Conservation (phyloP, 805 yeast genomes). For the Myxozyma monticola region DNA sequence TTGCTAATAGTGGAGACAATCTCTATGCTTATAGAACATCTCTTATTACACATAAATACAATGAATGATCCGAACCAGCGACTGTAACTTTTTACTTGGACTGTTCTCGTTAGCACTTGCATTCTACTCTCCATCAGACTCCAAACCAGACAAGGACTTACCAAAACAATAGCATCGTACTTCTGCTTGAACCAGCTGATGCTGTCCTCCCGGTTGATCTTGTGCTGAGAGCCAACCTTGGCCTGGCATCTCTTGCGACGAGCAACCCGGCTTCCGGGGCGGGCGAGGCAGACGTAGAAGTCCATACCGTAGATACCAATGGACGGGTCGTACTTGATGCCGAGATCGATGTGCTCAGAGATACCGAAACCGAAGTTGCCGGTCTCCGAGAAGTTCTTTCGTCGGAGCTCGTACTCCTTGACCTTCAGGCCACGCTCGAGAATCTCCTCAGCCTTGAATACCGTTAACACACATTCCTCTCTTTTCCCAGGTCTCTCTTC, state of each 20-base stretch:
- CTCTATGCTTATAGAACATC: too few relatives aligned
- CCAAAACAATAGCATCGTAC: slow-evolving; percentile 96
- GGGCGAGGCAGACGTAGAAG: slow-evolving; percentile 98
- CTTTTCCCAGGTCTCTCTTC: background rate
- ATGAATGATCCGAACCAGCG: background rate
- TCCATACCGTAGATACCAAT: slow-evolving; percentile 97
- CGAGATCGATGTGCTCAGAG: slow-evolving; percentile 98
- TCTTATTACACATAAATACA: background rate
- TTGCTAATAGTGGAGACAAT: too few relatives aligned
- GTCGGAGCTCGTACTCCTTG: slow-evolving; percentile 96
- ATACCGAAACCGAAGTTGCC: slow-evolving; percentile 99
- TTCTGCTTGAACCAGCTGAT: slow-evolving; percentile 99
- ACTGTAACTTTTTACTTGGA: background rate
- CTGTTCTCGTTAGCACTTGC: background rate
- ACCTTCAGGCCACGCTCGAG: slow-evolving; percentile 99
- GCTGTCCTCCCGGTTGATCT: slow-evolving; percentile 88
- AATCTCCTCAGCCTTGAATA: slow-evolving; percentile 81
- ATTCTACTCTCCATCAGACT: background rate
- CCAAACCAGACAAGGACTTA: background rate
- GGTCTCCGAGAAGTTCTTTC: slow-evolving; percentile 94
- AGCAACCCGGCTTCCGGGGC: slow-evolving; percentile 98
- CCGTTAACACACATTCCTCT: background rate
- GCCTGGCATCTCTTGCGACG: slow-evolving; percentile 89
- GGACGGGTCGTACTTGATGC: slow-evolving; percentile 99
- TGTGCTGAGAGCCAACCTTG: slow-evolving; percentile 88